Evolutionary conservation across 768 basidiomycete genomes (phyloP).

Genomic region (Mycena maculata): DNA sequence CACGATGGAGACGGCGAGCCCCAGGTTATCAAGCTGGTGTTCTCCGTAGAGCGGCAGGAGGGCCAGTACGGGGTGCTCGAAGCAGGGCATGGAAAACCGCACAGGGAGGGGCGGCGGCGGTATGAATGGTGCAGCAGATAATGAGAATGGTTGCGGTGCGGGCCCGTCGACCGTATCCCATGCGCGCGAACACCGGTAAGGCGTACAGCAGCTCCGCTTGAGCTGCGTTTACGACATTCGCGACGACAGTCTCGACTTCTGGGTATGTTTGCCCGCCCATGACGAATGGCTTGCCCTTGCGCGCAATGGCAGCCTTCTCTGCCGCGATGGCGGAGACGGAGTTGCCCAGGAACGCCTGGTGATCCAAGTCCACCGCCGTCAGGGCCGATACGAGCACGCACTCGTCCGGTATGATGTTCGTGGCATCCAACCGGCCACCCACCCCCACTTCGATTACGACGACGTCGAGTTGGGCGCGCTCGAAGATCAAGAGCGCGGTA

Average conservation of each 20-base stretch:
- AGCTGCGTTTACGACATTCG: slow-evolving; percentile 52
- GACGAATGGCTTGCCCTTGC: slow-evolving; percentile 70
- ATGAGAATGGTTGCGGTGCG: slow-evolving; percentile 43
- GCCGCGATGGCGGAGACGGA: slow-evolving; percentile 78
- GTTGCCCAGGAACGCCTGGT: slow-evolving; percentile 88
- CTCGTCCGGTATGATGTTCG: slow-evolving; percentile 84
- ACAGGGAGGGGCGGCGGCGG: slow-evolving; percentile 58
- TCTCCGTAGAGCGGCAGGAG: slow-evolving; percentile 77
- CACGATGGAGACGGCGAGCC: slow-evolving; percentile 72
- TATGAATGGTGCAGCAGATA: slow-evolving; percentile 44
- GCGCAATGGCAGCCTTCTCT: slow-evolving; percentile 88
- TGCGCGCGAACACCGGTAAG: slow-evolving; percentile 48
- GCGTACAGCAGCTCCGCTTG: slow-evolving; percentile 57
- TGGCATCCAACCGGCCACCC: slow-evolving; percentile 94
- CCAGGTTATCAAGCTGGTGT: slow-evolving; percentile 91
- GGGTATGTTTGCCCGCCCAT: slow-evolving; percentile 71
- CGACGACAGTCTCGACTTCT: slow-evolving; percentile 59
- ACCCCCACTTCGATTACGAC: slow-evolving; percentile 94
- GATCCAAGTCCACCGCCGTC: slow-evolving; percentile 91
- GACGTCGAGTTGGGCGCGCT: slow-evolving; percentile 76
- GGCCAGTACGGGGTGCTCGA: slow-evolving; percentile 57
- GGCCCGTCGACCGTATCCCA: slow-evolving; percentile 52
- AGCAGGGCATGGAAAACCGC: slow-evolving; percentile 54
- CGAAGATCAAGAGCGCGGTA: slow-evolving; percentile 82
- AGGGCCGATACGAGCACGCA: slow-evolving; percentile 82